Evolutionary conservation across 225 moss, liverwort and hornwort species (phyloP), one percentile per base, ranked within the genome.

Genomic region (Ulota crispa): DNA sequence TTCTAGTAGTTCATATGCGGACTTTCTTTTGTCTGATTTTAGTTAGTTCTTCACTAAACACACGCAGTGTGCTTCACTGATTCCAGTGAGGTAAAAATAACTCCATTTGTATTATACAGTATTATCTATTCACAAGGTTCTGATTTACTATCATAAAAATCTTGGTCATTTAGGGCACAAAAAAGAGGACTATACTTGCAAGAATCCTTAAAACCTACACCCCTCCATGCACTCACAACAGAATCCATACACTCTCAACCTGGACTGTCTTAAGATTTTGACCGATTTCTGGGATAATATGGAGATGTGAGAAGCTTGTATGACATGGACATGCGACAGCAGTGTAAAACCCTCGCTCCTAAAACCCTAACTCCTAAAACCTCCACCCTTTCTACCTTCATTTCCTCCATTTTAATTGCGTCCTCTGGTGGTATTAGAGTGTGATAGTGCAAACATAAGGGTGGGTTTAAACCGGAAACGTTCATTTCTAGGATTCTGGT

Each of bases 171-270:
- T 8, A 34, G 16, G 41, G 24, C 5, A 47, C 34, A 32, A 24
- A 15, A 64, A 50, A 30, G 28, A 68, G n/a, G 18, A 14, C 26
- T 31, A 47, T 37, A 41, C 68, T 62, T 13, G 28, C 18, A 63
- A 62, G 69, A 71, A 65, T 24, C 45, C 79, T 80, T 84, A 77
- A 90, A 86, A 72, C 86, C 68, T 90, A 84, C 86, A 86, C 72
- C 84, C 76, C 66, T 36, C 32, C 8, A 63, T 10, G 27, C 19
- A 67, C 53, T 41, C 66, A 68, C 24, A 28, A 72, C 30, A 39
- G 15, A 37, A 65, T 28, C 30, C 16, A 36, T 64, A 3, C 16
- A 62, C 13, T 34, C 19, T 77, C 26, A 36, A 65, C 39, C 13
- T 27, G 14, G 14, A 19, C 19, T 78, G 55, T 16, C n/a, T 47